phyloP scores from a whole-genome alignment of 2,329 filamentous ascomycete genomes.

The Fusarium buharicum region DNA sequence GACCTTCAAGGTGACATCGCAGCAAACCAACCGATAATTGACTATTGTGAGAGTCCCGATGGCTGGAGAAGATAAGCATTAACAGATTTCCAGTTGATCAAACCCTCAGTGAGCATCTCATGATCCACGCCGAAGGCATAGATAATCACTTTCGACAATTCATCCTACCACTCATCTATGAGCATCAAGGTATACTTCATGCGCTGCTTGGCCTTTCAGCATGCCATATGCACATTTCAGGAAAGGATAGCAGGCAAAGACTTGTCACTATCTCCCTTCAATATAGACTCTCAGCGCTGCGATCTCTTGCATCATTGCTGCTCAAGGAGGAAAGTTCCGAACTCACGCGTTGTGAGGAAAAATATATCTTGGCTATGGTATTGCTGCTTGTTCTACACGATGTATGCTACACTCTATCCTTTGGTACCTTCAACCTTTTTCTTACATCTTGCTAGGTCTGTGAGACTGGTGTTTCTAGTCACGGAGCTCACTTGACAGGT shows the following conservation, averaged over 20 bases:
- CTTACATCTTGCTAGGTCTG: slow-evolving; percentile 33
- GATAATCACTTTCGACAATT: slow-evolving; percentile 41
- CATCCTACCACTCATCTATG: slow-evolving; percentile 40
- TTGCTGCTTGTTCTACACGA: slow-evolving; percentile 44
- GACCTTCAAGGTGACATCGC: slow-evolving; percentile 18
- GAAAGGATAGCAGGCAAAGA: slow-evolving; percentile 8
- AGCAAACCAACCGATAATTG: slow-evolving; percentile 9
- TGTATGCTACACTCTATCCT: slow-evolving; percentile 6
- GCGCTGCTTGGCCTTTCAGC: slow-evolving; percentile 43
- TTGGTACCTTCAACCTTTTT: fast-evolving
- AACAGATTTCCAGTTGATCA: slow-evolving; percentile 31
- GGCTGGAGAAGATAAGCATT: fast-evolving
- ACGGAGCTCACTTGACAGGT: slow-evolving; percentile 45
- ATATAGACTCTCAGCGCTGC: slow-evolving; percentile 40
- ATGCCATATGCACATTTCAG: slow-evolving; percentile 41
- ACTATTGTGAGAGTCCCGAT: slow-evolving; percentile 14
- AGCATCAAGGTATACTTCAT: slow-evolving; percentile 43
- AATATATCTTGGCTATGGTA: slow-evolving; percentile 41
- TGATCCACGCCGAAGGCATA: slow-evolving; percentile 31
- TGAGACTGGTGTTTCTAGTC: slow-evolving; percentile 42
- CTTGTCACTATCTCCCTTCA: slow-evolving; percentile 33
- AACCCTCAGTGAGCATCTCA: slow-evolving; percentile 34
- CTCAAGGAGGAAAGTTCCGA: slow-evolving; percentile 30
- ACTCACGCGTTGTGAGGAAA: slow-evolving; percentile 33
- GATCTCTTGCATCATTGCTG: slow-evolving; percentile 33